These are phyloP conservation scores for Centrapalus pauciflorus DNA, from an alignment of 129 eudicot species.

Conservation along the genomic window DNA sequence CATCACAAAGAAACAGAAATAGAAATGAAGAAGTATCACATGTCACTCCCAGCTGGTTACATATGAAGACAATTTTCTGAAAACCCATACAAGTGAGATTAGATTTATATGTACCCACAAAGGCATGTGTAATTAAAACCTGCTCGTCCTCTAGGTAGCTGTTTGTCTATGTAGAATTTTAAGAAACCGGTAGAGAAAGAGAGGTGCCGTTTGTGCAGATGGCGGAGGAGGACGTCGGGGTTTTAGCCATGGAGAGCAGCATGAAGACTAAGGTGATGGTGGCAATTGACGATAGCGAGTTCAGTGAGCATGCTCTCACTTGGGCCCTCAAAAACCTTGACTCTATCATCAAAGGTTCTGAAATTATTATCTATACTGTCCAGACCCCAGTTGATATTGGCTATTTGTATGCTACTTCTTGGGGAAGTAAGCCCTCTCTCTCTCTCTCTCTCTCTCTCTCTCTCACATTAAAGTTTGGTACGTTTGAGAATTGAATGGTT, in stretches of 20 bases:
- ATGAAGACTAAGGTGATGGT: conserved; percentile 40
- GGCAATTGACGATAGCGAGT: conserved; percentile 40
- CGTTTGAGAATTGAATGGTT: not conserved
- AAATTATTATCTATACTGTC: conserved; percentile 23
- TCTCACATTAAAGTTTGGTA: too few species aligned
- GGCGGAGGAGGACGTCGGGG: not conserved
- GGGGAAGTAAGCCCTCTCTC: conserved; percentile 18
- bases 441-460: not conserved
- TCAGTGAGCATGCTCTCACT: conserved; percentile 27
- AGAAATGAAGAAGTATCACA: conserved; percentile 11
- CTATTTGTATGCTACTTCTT: conserved; percentile 31
- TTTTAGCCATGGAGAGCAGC: not conserved
- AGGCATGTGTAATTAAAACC: not conserved
- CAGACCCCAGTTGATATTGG: conserved; percentile 7
- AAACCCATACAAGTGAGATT: not conserved
- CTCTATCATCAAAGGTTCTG: conserved; percentile 11
- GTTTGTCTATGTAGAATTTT: not conserved
- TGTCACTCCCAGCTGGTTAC: conserved; percentile 1
- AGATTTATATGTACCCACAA: not conserved
- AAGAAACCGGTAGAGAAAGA: not conserved
- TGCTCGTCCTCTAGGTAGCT: not conserved
- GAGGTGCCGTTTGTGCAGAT: conserved; percentile 8
- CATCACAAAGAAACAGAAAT: conserved; percentile 6
- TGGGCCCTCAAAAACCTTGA: conserved; percentile 34
- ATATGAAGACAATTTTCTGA: conserved; percentile 13